Evolutionary conservation across 2,329 filamentous ascomycete genomes (phyloP).

Genomic region (Colletotrichum plurivorum): DNA sequence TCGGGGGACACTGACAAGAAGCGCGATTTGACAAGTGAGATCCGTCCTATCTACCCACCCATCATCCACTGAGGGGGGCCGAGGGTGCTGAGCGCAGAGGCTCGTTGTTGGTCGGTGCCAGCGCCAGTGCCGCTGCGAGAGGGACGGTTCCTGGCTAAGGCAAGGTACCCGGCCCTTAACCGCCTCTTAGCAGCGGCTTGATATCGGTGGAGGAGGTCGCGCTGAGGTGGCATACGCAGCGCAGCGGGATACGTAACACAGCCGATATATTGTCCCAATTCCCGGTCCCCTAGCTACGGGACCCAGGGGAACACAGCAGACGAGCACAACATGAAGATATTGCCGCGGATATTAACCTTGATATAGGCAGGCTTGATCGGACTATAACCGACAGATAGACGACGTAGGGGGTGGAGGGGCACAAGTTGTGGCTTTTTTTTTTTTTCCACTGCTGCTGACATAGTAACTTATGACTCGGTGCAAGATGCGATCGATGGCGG

Average conservation of each 20-base stretch:
- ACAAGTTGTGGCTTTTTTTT: no score
- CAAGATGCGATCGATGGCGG: background rate
- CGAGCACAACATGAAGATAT: constrained; percentile 11
- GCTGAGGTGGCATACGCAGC: no score
- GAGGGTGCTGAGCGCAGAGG: constrained; percentile 24
- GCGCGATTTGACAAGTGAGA: background rate
- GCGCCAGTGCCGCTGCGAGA: constrained; percentile 10
- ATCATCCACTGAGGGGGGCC: background rate
- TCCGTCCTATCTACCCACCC: background rate
- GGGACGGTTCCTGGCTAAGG: constrained; percentile 23
- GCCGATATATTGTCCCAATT: constrained; percentile 23
- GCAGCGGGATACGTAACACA: constrained; percentile 1
- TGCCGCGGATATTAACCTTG: background rate
- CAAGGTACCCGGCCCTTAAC: constrained; percentile 31
- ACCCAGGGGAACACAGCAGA: constrained; percentile 2
- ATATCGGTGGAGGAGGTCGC: background rate
- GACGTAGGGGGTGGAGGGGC: background rate
- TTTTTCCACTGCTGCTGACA: no score
- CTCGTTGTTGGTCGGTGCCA: constrained; percentile 25
- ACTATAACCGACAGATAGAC: constrained; percentile 25
- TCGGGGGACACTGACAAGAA: background rate
- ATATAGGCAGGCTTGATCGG: constrained; percentile 20
- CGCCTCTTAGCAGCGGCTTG: constrained; percentile 16
- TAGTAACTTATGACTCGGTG: constrained; percentile 4
- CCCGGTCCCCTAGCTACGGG: constrained; percentile 2